Base-by-base conservation (phyloP, 257 asterid genomes). In the Coffea eugenioides region DNA sequence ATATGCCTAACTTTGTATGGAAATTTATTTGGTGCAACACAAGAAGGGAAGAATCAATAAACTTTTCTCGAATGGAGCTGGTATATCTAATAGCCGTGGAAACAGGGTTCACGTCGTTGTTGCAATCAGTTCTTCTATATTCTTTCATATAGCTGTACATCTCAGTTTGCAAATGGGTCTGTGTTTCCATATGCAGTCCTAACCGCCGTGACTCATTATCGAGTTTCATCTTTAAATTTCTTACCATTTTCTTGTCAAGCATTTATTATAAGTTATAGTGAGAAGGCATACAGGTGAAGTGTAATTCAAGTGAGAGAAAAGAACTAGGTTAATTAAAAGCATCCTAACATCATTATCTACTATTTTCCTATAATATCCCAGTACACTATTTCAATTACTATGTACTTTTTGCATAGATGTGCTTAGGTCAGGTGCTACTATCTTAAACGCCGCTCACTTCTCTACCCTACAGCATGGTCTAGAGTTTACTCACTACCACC, bases 311-410 rank as follows among this genome's bases (percentile, higher is more conserved):
- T 21, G 18, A 23, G 23, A 27, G 62, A 41, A 69, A 71, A 52
- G 20, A 41, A 73, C 51, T 23, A 41, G 54, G 62, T 52, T 72
- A 54, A 34, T 1, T 75, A 57, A 20, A 52, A 77, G 74, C 69
- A 73, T 59, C 41, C 20, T 43, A 36, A 27, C 21, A 27, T 49
- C 27, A 14, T 7, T n/a, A 9, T 15, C 36, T 77, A 10, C 39
- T 31, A 21, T 67, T 77, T 77, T 72, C 81, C 69, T 36, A 64
- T 78, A 65, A 13, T 67, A 46, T 43, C 82, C 77, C 54, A 8
- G 2, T 41, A 5, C 46, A 31, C 11, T 16, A 4, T 59, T 31
- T 57, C 41, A 64, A 72, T 82, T 78, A 41, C 80, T 68, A 66
- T 64, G 48, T 52, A 43, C 59, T 36, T 52, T 34, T 6, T 41